These are phyloP conservation scores for Plasmodium berghei DNA, from an alignment of 169 alveolate species.

Conservation along the genomic window DNA sequence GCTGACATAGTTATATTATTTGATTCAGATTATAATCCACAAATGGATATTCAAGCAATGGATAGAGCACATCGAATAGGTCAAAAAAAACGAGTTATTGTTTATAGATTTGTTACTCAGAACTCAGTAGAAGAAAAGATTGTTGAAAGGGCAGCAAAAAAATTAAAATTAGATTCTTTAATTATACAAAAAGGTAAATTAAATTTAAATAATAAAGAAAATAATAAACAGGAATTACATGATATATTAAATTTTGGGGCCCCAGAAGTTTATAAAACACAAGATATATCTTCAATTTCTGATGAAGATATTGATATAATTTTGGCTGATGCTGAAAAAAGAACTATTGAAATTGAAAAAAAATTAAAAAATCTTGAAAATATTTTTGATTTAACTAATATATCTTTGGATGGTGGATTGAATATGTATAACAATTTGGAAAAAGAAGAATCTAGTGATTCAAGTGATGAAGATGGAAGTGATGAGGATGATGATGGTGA, in stretches of 20 bases:
- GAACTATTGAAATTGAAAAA: slow-evolving; percentile 91
- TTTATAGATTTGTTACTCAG: slow-evolving; percentile 95
- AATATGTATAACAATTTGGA: slow-evolving; percentile 79
- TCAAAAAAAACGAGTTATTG: slow-evolving; percentile 96
- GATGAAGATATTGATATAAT: slow-evolving; percentile 93
- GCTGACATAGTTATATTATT: slow-evolving; percentile 97
- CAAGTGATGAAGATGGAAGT: slow-evolving; percentile 73
- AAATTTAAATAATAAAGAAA: slow-evolving; percentile 82
- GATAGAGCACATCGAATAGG: slow-evolving; percentile 99
- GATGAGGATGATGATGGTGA: slow-evolving; percentile 17
- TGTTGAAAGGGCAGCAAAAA: slow-evolving; percentile 96
- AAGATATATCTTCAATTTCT: slow-evolving; percentile 86
- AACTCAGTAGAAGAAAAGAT: slow-evolving; percentile 98
- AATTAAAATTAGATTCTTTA: slow-evolving; percentile 96
- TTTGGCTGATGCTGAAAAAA: slow-evolving; percentile 89
- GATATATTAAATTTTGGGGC: slow-evolving; percentile 94
- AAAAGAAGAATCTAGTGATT: slow-evolving; percentile 65
- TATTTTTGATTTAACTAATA: slow-evolving; percentile 81
- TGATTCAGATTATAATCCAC: slow-evolving; percentile 99
- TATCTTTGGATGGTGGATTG: slow-evolving; percentile 86
- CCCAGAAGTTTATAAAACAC: slow-evolving; percentile 90
- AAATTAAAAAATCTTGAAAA: slow-evolving; percentile 85
- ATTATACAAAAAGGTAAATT: slow-evolving; percentile 97
- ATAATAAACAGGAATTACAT: slow-evolving; percentile 91
- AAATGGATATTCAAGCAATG: slow-evolving; percentile 97